Percentiles rank a stretch among this genome's conserved stretches.
Evolutionary conservation across 345 rosid species (phyloP).

Genomic region (Eucalyptus albens): DNA sequence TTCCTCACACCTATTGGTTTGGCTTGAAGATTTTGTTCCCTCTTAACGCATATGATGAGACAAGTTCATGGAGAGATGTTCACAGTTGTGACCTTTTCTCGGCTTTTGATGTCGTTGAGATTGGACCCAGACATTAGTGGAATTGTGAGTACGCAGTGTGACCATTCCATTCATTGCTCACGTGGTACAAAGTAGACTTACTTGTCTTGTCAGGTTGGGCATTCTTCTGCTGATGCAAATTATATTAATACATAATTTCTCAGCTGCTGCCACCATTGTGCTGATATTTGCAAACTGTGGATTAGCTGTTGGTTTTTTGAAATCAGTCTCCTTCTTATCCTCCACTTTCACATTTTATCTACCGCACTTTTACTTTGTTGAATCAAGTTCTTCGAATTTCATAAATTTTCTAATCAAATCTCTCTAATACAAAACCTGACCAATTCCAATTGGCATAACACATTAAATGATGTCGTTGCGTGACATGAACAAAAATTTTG

Average conservation of each 20-base stretch:
- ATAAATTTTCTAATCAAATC: not conserved
- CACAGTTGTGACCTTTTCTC: not conserved
- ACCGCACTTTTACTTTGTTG: not conserved
- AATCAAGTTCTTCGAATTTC: not conserved
- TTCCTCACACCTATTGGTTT: not conserved
- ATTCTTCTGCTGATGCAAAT: not conserved
- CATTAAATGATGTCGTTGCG: not conserved
- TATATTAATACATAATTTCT: not conserved
- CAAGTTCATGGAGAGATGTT: not conserved
- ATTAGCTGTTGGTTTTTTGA: not conserved
- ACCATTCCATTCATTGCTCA: conserved; percentile 87
- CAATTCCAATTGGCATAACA: not conserved
- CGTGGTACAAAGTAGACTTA: conserved; percentile 79
- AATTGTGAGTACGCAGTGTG: conserved; percentile 62
- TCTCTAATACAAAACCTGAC: not conserved
- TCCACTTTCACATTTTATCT: not conserved
- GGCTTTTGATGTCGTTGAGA: conserved; percentile 32
- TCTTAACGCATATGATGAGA: not conserved
- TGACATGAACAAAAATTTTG: not conserved
- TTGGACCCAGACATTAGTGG: conserved; percentile 84
- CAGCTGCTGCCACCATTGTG: not conserved
- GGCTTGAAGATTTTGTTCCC: too few species aligned
- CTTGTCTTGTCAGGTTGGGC: conserved; percentile 71
- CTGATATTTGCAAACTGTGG: not conserved
- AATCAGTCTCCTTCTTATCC: not conserved